Conservation (phyloP, 495 filamentous ascomycete genomes). For the Penicillium paxilli region DNA sequence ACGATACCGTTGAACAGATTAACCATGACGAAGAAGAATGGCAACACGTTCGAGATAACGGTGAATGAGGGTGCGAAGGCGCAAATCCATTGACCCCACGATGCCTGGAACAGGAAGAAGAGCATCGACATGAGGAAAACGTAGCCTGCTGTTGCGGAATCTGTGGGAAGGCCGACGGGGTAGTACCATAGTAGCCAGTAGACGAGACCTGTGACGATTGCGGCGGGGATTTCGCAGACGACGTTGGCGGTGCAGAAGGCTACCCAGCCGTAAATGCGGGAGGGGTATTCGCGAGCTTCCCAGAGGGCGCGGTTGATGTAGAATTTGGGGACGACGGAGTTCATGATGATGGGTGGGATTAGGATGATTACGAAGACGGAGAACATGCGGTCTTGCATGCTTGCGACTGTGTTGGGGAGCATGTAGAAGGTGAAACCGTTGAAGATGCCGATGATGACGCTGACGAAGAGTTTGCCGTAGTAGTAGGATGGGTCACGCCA, state of each 20-base stretch:
- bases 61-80: constrained; percentile 79
- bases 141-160: constrained; percentile 68
- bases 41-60: constrained; percentile 68
- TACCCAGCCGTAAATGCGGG: constrained; percentile 79
- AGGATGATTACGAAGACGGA: constrained; percentile 72
- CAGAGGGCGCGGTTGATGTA: constrained; percentile 74
- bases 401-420: constrained; percentile 62
- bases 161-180: constrained; percentile 67
- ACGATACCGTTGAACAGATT: constrained; percentile 77
- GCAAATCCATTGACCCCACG: constrained; percentile 84
- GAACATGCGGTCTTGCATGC: constrained; percentile 84
- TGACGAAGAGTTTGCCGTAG: constrained; percentile 72
- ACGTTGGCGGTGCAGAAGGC: constrained; percentile 78
- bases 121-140: constrained; percentile 82
- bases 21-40: constrained; percentile 74
- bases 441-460: constrained; percentile 67
- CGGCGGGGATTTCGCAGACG: constrained; percentile 73
- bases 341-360: constrained; percentile 71
- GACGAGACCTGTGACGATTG: constrained; percentile 60
- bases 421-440: constrained; percentile 89
- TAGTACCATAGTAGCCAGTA: constrained; percentile 84
- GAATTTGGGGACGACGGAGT: constrained; percentile 82
- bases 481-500: constrained; percentile 74
- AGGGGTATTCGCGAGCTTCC: constrained; percentile 74
- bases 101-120: constrained; percentile 76